Evolutionary conservation across 2,329 filamentous ascomycete species (phyloP).

Genomic region (Nakataea oryzae): DNA sequence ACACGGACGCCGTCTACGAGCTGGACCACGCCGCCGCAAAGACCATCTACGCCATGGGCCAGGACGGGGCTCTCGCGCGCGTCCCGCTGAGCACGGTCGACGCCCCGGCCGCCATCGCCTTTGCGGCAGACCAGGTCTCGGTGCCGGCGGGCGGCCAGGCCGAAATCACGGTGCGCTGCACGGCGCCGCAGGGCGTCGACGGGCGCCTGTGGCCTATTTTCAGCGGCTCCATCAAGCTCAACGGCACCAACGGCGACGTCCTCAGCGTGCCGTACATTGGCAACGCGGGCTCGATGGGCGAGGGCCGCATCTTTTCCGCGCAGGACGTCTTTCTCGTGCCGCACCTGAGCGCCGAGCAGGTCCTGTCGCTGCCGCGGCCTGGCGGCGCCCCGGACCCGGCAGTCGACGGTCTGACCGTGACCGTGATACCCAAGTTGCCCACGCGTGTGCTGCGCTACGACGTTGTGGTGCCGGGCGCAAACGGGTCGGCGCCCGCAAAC

Average conservation of each 20-base stretch:
- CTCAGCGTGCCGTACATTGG: constrained; percentile 29
- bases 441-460: neutral
- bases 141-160: neutral
- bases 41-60: constrained; percentile 23
- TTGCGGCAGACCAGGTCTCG: neutral
- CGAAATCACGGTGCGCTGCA: neutral
- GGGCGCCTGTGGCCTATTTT: constrained; percentile 24
- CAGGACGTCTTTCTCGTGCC: neutral
- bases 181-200: constrained; percentile 13
- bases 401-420: neutral
- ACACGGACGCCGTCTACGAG: constrained; percentile 21
- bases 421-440: neutral
- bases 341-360: neutral
- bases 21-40: constrained; percentile 22
- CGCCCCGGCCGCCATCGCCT: constrained; percentile 4
- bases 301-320: neutral
- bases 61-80: neutral
- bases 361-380: neutral
- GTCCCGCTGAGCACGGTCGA: constrained; percentile 6
- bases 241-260: constrained; percentile 21
- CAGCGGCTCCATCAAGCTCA: constrained; percentile 30
- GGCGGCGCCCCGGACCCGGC: neutral
- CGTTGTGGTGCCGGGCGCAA: neutral
- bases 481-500: neutral
- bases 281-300: constrained; percentile 10